phyloP scores from a whole-genome alignment of 345 rosid species.

The Psidium friedrichsthalianum region DNA sequence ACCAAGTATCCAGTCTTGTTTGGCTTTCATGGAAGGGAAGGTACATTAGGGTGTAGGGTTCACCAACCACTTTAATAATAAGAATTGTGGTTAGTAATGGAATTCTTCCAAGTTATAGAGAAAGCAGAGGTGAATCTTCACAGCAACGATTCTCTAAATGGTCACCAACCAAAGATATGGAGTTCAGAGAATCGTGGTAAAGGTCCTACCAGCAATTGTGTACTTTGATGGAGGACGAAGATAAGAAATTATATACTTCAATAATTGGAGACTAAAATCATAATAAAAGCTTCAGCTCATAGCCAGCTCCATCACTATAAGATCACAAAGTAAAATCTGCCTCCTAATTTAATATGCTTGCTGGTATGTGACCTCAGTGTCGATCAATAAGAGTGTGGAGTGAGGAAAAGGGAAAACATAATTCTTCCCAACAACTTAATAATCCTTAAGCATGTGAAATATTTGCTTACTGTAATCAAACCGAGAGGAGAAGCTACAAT shows the following conservation, averaged over 20 bases:
- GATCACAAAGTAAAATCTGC: background rate
- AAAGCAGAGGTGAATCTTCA: background rate
- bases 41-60: background rate
- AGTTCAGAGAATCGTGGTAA: background rate
- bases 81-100: background rate
- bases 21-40: background rate
- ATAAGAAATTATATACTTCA: background rate
- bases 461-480: conserved; percentile 43
- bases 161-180: background rate
- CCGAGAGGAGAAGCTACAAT: conserved; percentile 85
- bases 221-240: background rate
- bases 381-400: background rate
- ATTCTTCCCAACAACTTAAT: background rate
- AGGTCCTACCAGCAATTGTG: background rate
- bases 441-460: background rate
- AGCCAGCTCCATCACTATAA: background rate
- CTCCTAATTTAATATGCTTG: background rate
- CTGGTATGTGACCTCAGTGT: background rate
- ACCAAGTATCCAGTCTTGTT: background rate
- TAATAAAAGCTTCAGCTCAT: background rate
- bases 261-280: background rate
- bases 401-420: background rate
- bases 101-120: background rate
- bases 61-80: background rate
- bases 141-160: background rate